phyloP scores from a whole-genome alignment of 164 flowering plant species.

The Magnolia sinica region DNA sequence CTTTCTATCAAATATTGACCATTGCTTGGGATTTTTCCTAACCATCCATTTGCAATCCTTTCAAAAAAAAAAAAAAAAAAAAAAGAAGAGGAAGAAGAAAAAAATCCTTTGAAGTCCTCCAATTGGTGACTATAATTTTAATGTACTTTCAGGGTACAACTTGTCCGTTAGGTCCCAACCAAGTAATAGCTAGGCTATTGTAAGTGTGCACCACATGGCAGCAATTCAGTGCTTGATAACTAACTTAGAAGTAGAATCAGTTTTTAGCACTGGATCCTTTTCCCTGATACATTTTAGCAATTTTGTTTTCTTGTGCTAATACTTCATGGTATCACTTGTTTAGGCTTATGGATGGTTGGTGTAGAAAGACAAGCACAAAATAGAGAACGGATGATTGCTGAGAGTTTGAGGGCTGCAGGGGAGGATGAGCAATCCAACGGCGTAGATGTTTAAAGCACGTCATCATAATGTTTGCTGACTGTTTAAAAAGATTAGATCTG shows the following conservation, averaged over 20 bases:
- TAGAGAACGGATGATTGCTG: constrained; percentile 57
- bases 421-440: constrained; percentile 25
- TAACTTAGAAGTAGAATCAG: background rate
- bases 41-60: too few species aligned
- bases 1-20: too few species aligned
- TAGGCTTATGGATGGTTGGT: constrained; percentile 84
- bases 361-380: constrained; percentile 73
- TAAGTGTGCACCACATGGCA: too few species aligned
- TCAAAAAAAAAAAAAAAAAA: too few species aligned
- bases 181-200: too few species aligned
- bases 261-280: background rate
- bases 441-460: constrained; percentile 24
- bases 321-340: constrained; percentile 4
- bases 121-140: too few species aligned
- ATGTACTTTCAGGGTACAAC: too few species aligned
- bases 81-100: too few species aligned
- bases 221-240: background rate
- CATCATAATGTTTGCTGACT: too few species aligned
- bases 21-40: too few species aligned
- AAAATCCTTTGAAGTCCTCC: too few species aligned
- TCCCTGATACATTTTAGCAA: background rate
- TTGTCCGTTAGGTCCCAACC: too few species aligned
- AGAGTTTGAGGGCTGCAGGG: constrained; percentile 44
- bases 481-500: background rate
- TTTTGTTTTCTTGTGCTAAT: background rate